phyloP scores from a whole-genome alignment of 2,329 filamentous ascomycete genomes.

The Ceratocystis smalleyi region DNA sequence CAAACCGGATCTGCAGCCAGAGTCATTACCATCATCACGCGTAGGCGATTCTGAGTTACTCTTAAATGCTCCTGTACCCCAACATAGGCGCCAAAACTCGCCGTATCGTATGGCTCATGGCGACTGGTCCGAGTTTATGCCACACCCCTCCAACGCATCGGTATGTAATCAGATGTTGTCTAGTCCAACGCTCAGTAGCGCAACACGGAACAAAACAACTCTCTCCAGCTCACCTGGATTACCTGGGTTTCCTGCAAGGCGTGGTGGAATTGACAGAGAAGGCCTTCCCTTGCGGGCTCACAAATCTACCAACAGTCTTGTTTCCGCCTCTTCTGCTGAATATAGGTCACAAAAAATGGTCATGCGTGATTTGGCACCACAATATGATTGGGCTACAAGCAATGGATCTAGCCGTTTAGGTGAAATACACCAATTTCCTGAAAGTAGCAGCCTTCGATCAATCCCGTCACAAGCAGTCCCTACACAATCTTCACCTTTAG shows the following conservation, averaged over 20 bases:
- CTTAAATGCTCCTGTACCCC: neutral
- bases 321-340: conserved; percentile 6
- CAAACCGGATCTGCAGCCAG: neutral
- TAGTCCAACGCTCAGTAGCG: neutral
- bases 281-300: neutral
- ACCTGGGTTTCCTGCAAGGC: neutral
- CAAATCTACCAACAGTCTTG: conserved; percentile 9
- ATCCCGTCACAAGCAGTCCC: neutral
- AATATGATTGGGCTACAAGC: conserved; percentile 4
- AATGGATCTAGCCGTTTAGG: conserved; percentile 2
- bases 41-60: neutral
- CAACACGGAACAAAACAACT: neutral
- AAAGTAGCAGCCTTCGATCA: neutral
- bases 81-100: conserved; percentile 4
- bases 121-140: conserved; percentile 3
- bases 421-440: neutral
- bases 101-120: conserved; percentile 6
- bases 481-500: neutral
- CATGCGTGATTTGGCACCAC: neutral
- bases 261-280: neutral
- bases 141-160: conserved; percentile 8
- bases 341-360: conserved; percentile 4
- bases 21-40: neutral
- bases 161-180: neutral
- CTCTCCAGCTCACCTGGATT: neutral